Base-by-base conservation (phyloP, 1,284 basidiomycete species). In the Takashimella tepidaria region DNA sequence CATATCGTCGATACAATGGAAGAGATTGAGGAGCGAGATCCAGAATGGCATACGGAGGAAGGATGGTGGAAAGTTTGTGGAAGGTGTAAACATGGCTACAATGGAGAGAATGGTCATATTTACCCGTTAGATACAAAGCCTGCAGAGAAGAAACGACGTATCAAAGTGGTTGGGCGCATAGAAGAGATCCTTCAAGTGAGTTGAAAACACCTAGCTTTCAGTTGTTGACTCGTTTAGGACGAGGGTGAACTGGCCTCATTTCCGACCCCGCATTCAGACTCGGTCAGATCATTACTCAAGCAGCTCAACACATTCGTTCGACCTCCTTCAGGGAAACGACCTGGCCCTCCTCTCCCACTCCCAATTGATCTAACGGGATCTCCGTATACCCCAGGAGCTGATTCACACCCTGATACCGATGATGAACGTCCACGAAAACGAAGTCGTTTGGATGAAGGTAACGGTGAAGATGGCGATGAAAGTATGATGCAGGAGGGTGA, bases 111-210 rank as follows among this genome's bases (percentile, higher is more conserved):
- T 21, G 85, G 87, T 23, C 81, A 88, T 71, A 80, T 82, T 54
- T 70, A 37, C 31, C 31, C 31, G 31, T 8, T 74, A 19, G 74
- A 73, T 46, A 68, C 86, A 31, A 83, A 81, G 42, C 73, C 72
- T 42, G 80, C 80, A 40, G 87, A 89, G 69, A 75, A 74, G 19
- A 40, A 44, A 40, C 81, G 92, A 42, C 80, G 88, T 69, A 83
- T 81, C 45, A 85, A 84, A 60, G 84, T 90, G 6, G 91, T 89
- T 2, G 81, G 88, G 50, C 81, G 88, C 50, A 79, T 93, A 49
- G 92, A 96, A 69, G 89, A 92, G 74, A 72, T 90, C 50, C 77
- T 93, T 42, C 83, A 91, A 82, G 90, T 89, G 78, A 63, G 76
- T 69, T 43, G 13, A 16, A 4, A 11, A n/a, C n/a, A n/a, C n/a